Evolutionary conservation across 371 early-diverging fungal genomes (phyloP).

Genomic region (Haplosporangium sp.): DNA sequence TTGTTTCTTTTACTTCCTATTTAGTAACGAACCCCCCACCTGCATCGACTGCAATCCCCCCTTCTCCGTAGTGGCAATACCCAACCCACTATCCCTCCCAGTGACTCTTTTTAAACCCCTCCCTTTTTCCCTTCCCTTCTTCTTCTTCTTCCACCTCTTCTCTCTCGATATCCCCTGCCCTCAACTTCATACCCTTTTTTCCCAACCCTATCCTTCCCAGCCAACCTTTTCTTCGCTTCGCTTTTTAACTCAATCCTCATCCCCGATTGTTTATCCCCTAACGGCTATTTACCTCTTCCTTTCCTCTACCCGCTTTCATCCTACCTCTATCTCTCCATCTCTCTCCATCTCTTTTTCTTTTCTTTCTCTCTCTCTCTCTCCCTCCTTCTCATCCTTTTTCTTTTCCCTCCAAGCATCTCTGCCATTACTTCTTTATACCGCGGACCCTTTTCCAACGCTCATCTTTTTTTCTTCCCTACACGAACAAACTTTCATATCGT

Average conservation of each 20-base stretch:
- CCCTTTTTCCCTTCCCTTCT: not conserved
- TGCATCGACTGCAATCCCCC: constrained; percentile 11
- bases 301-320: too few species aligned
- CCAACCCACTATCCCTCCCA: not conserved
- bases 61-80: not conserved
- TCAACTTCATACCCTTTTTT: too few species aligned
- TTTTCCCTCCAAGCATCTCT: not conserved
- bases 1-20: not conserved
- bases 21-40: not conserved
- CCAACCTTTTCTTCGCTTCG: not conserved
- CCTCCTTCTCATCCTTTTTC: not conserved
- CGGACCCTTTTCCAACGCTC: not conserved
- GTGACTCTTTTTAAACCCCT: not conserved
- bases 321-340: too few species aligned
- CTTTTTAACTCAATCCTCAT: not conserved
- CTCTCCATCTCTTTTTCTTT: not conserved
- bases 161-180: too few species aligned
- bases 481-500: constrained; percentile 3
- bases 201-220: too few species aligned
- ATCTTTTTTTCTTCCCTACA: constrained; percentile 5
- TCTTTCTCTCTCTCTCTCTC: not conserved
- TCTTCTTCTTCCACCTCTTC: too few species aligned
- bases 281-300: not conserved
- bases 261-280: too few species aligned
- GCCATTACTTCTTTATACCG: not conserved